Conservation (phyloP, 139 green algal species). For the Micractinium sp. region DNA sequence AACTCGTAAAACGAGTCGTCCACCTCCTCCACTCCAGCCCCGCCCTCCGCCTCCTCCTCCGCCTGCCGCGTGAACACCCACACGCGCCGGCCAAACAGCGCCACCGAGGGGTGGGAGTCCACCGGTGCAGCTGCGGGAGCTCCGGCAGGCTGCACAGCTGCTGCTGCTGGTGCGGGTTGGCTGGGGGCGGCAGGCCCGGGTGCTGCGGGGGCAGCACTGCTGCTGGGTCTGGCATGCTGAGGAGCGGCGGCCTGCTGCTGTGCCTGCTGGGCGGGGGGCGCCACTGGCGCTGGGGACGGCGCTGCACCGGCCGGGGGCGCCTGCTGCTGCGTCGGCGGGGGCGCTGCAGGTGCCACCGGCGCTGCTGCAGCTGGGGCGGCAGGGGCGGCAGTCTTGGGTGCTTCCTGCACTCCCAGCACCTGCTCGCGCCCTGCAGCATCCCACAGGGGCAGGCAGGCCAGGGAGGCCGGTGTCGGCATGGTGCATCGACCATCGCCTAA, state of each 20-base stretch:
- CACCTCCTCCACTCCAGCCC: background rate
- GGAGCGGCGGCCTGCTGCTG: background rate
- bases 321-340: background rate
- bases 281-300: background rate
- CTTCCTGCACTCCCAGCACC: constrained; percentile 17
- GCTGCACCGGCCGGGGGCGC: background rate
- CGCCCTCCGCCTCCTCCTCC: constrained; percentile 33
- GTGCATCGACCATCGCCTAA: too few relatives aligned
- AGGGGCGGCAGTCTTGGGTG: background rate
- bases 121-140: background rate
- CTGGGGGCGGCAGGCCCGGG: background rate
- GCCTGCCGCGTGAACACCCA: constrained; percentile 49
- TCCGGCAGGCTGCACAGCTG: background rate
- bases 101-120: constrained; percentile 1
- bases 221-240: background rate
- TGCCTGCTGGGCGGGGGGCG: background rate
- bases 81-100: constrained; percentile 36
- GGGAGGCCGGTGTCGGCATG: background rate
- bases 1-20: constrained; percentile 28
- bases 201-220: background rate
- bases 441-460: background rate
- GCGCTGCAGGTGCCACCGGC: background rate
- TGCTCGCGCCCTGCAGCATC: constrained; percentile 12
- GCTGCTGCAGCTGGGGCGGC: background rate
- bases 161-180: background rate